phyloP scores from a whole-genome alignment of 495 filamentous ascomycete species.

The Daldinia bambusicola region DNA sequence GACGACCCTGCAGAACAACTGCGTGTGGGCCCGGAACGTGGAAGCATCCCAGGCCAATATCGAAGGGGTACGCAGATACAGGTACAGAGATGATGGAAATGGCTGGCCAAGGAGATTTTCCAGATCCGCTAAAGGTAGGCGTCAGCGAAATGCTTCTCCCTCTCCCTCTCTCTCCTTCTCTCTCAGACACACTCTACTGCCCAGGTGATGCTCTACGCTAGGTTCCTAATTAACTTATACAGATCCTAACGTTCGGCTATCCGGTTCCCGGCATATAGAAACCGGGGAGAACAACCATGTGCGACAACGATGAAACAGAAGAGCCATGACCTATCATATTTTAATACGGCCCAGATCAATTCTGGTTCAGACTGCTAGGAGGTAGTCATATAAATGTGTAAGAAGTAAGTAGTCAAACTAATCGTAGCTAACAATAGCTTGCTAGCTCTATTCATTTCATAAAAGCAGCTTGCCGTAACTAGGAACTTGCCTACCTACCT shows the following conservation, averaged over 20 bases:
- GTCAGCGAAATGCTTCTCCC: background rate
- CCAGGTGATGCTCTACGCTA: too few species aligned
- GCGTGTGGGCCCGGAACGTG: constrained; percentile 32
- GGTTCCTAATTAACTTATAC: constrained; percentile 6
- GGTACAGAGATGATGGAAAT: constrained; percentile 37
- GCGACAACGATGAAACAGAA: constrained; percentile 35
- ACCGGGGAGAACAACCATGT: constrained; percentile 34
- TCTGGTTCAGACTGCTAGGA: background rate
- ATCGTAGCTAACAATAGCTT: background rate
- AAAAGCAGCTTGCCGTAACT: background rate
- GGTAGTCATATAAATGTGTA: background rate
- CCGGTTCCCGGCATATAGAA: constrained; percentile 39
- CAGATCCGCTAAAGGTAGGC: background rate
- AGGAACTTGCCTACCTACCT: background rate
- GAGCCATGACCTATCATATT: constrained; percentile 29
- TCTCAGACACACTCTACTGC: too few species aligned
- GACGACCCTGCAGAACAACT: constrained; percentile 27
- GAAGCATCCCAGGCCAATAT: constrained; percentile 27
- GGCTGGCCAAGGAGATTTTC: constrained; percentile 20
- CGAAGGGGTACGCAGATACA: constrained; percentile 23
- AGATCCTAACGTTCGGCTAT: constrained; percentile 16
- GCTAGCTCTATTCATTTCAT: background rate
- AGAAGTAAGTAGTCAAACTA: background rate
- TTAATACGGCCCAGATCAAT: background rate
- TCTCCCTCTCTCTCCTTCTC: background rate